Evolutionary conservation across 345 rosid species (phyloP).

Genomic region (Aquilaria malaccensis): DNA sequence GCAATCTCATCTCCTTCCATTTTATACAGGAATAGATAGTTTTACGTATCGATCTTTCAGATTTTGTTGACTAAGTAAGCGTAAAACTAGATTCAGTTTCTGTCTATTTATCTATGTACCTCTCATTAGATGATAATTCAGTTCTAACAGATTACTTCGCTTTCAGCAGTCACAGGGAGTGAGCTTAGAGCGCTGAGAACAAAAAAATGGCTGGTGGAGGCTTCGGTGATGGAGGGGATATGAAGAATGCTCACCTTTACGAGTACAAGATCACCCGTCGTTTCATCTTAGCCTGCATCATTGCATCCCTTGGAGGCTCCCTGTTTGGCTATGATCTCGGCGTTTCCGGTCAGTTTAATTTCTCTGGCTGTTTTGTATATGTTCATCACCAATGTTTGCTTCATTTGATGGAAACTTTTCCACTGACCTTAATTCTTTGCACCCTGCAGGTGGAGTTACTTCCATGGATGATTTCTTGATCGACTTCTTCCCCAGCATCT

Average conservation of each 20-base stretch:
- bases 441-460: slow-evolving; percentile 74
- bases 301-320: slow-evolving; percentile 67
- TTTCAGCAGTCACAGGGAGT: no score
- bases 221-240: slow-evolving; percentile 25
- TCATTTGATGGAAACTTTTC: neutral
- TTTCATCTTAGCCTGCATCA: slow-evolving; percentile 51
- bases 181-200: neutral
- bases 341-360: slow-evolving; percentile 51
- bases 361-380: neutral
- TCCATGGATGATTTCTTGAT: slow-evolving; percentile 95
- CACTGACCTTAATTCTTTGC: no score
- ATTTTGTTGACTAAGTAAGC: no score
- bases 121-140: no score
- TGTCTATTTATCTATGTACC: no score
- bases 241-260: slow-evolving; percentile 64
- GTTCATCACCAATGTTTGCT: neutral
- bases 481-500: slow-evolving; percentile 63
- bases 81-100: no score
- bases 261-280: slow-evolving; percentile 54
- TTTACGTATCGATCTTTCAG: no score
- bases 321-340: slow-evolving; percentile 88
- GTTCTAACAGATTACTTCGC: no score
- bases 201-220: slow-evolving; percentile 61
- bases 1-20: no score
- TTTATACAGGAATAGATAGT: no score